A percentile compares a stretch with the other conserved stretches of the same genome.
phyloP scores from a whole-genome alignment of 2,329 filamentous ascomycete species.

The Pseudogymnoascus pannorum region DNA sequence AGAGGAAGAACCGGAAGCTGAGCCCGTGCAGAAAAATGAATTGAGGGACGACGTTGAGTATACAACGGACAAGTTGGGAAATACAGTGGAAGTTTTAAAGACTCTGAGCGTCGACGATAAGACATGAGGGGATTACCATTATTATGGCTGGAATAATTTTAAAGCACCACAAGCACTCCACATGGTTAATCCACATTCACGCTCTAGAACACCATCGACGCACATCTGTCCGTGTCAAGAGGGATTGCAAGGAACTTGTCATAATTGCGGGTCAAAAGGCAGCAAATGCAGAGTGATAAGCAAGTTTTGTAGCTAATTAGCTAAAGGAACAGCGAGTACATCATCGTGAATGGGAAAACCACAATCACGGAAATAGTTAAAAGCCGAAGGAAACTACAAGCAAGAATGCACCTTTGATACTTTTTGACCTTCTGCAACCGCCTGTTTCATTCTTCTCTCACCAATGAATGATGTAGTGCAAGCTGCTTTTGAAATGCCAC shows the following conservation, averaged over 20 bases:
- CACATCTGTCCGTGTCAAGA: slow-evolving; percentile 4
- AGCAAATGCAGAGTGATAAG: neutral
- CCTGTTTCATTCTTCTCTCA: neutral
- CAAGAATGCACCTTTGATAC: slow-evolving; percentile 6
- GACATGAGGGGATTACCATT: slow-evolving; percentile 20
- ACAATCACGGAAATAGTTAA: slow-evolving; percentile 5
- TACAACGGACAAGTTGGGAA: slow-evolving; percentile 25
- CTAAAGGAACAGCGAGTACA: slow-evolving; percentile 5
- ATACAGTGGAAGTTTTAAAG: slow-evolving; percentile 17
- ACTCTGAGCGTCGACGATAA: slow-evolving; percentile 21
- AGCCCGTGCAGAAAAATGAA: slow-evolving; percentile 6
- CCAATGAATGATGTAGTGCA: neutral
- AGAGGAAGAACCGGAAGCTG: slow-evolving; percentile 18
- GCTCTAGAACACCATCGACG: neutral
- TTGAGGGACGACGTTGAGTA: slow-evolving; percentile 26
- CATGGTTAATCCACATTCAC: slow-evolving; percentile 1
- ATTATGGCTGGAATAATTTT: neutral
- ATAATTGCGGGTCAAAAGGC: slow-evolving; percentile 1
- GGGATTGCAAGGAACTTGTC: neutral
- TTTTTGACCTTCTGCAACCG: neutral
- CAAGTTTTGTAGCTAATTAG: slow-evolving; percentile 7
- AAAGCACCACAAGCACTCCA: neutral
- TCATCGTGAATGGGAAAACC: neutral
- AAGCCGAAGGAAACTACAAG: slow-evolving; percentile 2
- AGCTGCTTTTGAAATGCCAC: neutral